These are phyloP conservation scores for Colletotrichum eleusines DNA, from an alignment of 2,329 filamentous ascomycete genomes.

Conservation along the genomic window DNA sequence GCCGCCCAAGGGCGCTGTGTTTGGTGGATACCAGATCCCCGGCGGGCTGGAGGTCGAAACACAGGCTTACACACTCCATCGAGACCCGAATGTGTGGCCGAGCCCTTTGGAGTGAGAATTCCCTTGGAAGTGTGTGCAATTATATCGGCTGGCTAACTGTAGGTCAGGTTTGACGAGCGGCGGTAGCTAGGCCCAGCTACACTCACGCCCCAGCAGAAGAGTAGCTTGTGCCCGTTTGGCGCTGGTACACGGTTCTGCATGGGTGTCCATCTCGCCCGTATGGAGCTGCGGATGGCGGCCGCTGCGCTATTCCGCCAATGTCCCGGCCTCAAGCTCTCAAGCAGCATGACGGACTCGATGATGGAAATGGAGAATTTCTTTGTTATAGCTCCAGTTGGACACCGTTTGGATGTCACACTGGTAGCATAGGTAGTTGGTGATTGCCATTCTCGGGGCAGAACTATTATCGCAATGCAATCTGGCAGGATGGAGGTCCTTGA, in stretches of 20 bases:
- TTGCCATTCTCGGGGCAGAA: too few relatives aligned
- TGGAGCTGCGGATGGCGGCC: conserved; percentile 65
- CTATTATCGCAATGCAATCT: background rate
- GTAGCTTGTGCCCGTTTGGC: conserved; percentile 65
- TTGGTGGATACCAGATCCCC: conserved; percentile 55
- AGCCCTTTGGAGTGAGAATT: conserved; percentile 50
- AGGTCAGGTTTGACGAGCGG: conserved; percentile 23
- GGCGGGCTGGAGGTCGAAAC: conserved; percentile 55
- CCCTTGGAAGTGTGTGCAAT: accelerated
- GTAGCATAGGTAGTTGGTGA: background rate
- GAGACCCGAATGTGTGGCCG: conserved; percentile 55
- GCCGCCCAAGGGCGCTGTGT: conserved; percentile 53
- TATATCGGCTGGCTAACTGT: background rate
- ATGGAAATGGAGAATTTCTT: conserved; percentile 53
- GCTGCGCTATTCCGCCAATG: conserved; percentile 65
- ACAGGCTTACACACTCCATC: conserved; percentile 61
- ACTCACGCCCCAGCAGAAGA: conserved; percentile 54
- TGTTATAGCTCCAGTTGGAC: conserved; percentile 38
- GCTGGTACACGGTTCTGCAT: conserved; percentile 62
- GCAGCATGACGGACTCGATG: conserved; percentile 52
- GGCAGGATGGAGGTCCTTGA: too few relatives aligned
- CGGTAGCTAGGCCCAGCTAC: background rate
- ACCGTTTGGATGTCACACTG: background rate
- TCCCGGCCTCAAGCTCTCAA: conserved; percentile 48
- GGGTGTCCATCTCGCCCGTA: conserved; percentile 67